Evolutionary conservation across 371 early-diverging fungal genomes (phyloP), one percentile per base, ranked within the genome.

Genomic region (Quaeritorhiza haematococci): DNA sequence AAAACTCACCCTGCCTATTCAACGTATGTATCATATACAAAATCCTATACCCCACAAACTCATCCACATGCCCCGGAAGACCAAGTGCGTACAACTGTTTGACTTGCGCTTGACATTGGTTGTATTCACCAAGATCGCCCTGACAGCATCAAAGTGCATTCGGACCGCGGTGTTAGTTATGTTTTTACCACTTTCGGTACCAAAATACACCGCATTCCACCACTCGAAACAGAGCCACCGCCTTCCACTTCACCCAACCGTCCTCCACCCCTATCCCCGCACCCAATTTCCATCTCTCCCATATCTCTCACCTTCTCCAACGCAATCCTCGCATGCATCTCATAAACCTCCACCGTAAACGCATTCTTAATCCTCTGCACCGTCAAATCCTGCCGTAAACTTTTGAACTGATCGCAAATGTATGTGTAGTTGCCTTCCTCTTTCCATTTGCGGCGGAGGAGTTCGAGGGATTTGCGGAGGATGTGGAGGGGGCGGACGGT

Each of bases 71-170:
- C 15, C 53, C 67, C 13, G 88, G 33, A 53, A 59, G 69, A 7
- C 81, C 83, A 35, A 80, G 68, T 34, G 69, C 63, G 63, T 94
- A 96, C 23, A 96, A 75, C 41, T 85, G 82, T 62, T 86, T 90
- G 24, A 96, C 72, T 67, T 95, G 93, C 1, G 91, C 91, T 69
- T 94, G 94, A 67, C 96, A 96, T 63, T 94, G 93, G 58, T 97
- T 95, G 68, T 87, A 97, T 76, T 97, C 97, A 53, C 95, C 94
- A 27, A 97, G 74, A 71, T 97, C 97, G 34, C 86, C 81, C 88
- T 89, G 29, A 3, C 15, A 29, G n/a, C 51, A 19, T 45, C n/a
- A n/a, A n/a, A n/a, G n/a, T n/a, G n/a, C n/a, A n/a, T n/a, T n/a
- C 3, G 21, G 21, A 30, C n/a, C n/a, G n/a, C 4, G 28, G 4